Evolutionary conservation across 1,284 basidiomycete species (phyloP).

Genomic region (Pterulicium gracile): DNA sequence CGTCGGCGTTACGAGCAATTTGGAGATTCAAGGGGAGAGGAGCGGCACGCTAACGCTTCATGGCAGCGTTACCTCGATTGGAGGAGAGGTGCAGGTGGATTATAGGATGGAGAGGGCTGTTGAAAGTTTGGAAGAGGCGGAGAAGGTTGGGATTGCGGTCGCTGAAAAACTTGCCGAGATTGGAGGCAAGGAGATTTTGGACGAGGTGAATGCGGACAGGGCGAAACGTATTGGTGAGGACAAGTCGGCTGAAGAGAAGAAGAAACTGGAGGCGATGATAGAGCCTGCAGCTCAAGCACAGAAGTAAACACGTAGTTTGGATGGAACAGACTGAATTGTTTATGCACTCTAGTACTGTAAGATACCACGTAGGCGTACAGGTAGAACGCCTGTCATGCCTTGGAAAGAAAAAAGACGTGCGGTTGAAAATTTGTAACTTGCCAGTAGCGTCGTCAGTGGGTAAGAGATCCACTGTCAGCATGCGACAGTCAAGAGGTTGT

Average conservation of each 20-base stretch:
- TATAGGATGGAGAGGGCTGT: conserved; percentile 50
- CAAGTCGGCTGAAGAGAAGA: conserved; percentile 16
- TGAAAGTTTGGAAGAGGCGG: conserved; percentile 46
- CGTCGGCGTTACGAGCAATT: conserved; percentile 68
- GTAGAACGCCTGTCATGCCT: no score
- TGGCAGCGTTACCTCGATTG: conserved; percentile 73
- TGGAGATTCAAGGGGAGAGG: conserved; percentile 26
- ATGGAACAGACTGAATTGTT: no score
- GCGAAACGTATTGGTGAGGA: conserved; percentile 41
- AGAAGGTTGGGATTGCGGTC: conserved; percentile 54
- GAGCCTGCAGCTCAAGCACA: conserved; percentile 12
- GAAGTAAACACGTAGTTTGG: no score
- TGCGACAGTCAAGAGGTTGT: conserved; percentile 17
- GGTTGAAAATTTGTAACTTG: no score
- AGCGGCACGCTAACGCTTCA: conserved; percentile 42
- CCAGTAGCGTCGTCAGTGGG: conserved; percentile 18
- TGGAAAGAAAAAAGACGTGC: no score
- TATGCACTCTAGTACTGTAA: no score
- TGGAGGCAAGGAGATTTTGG: conserved; percentile 71
- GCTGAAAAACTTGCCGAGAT: conserved; percentile 52
- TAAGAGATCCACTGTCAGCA: conserved; percentile 17
- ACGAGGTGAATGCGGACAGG: conserved; percentile 66
- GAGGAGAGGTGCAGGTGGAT: conserved; percentile 63
- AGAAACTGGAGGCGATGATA: not conserved
- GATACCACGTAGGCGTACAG: no score